A percentile compares a stretch with the other conserved stretches of the same genome.
phyloP scores from a whole-genome alignment of 2,329 filamentous ascomycete genomes.

The Paraphoma sp. region DNA sequence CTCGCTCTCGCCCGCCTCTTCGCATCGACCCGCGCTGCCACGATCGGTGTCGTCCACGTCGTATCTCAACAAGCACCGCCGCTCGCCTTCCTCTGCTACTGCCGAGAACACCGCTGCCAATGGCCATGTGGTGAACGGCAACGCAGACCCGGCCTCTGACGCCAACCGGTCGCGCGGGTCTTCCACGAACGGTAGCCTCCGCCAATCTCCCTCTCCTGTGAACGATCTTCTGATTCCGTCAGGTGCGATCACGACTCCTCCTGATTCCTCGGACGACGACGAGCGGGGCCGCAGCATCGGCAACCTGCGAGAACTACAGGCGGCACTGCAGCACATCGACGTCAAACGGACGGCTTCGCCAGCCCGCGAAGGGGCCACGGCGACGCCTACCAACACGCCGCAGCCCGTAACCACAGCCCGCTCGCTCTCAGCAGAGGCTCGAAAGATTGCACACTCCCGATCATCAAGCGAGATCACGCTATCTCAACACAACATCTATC shows the following conservation, averaged over 20 bases:
- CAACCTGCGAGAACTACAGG: constrained; percentile 72
- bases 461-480: constrained; percentile 65
- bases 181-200: constrained; percentile 65
- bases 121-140: constrained; percentile 31
- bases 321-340: constrained; percentile 82
- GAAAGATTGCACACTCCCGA: constrained; percentile 67
- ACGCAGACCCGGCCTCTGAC: constrained; percentile 27
- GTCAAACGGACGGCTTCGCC: constrained; percentile 68
- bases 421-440: constrained; percentile 60
- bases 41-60: constrained; percentile 65
- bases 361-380: constrained; percentile 40
- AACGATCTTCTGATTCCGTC: constrained; percentile 79
- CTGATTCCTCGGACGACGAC: constrained; percentile 90
- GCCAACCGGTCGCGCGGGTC: constrained; percentile 34
- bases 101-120: constrained; percentile 39
- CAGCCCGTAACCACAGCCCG: constrained; percentile 28
- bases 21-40: constrained; percentile 57
- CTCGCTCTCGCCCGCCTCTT: constrained; percentile 40
- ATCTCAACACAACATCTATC: constrained; percentile 50
- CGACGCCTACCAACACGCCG: constrained; percentile 24
- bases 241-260: constrained; percentile 88
- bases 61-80: constrained; percentile 67
- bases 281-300: constrained; percentile 62
- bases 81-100: constrained; percentile 59
- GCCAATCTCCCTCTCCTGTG: constrained; percentile 83